Base-by-base conservation (phyloP, 371 early-diverging fungal species). In the Gilbertella persicaria region DNA sequence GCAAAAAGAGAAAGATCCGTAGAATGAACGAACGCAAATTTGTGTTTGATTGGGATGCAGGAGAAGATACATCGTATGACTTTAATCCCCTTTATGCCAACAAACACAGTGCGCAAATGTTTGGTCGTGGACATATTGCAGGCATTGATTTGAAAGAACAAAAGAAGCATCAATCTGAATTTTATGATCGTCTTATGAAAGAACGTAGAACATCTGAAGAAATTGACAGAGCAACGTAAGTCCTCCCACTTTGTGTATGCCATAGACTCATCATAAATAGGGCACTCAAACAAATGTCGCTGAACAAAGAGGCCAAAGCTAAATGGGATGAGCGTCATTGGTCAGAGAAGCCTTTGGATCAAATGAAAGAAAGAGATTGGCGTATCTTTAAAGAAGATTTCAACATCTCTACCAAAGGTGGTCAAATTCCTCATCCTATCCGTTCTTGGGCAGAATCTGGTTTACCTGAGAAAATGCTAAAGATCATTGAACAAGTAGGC, bases 311-410 rank as follows among this genome's bases (percentile, higher is more conserved):
- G 54, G 79, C 80, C 43, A 87, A 84, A 70, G 64, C 69, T 26
- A 82, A 77, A 53, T 90, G 85, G 81, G 95, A 95, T 52, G 92
- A 91, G 60, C 80, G 95, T 19, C 98, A 97, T 66, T 98, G 98
- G 98, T 71, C 87, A 9, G 95, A 95, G 30, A 98, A 98, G 66
- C 85, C 90, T 8, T 70, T 98, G 61, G 64, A 71, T 3, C 89
- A 96, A 56, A 98, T 98, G 98, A 81, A 73, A 45, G 96, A 96
- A 61, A 80, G 99, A 61, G 99, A 98, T 60, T 98, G 98, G 98
- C 91, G 99, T 70, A 98, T 98, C 53, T 96, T 98, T 69, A 94
- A 94, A 58, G 98, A 98, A 67, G 99, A 98, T 57, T 97, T 89
- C 72, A 92, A 89, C 58, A 98, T 98, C 29, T 73, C 95, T 1